Evolutionary conservation across 2,329 filamentous ascomycete species (phyloP), one percentile per base, ranked within the genome.

Genomic region (Cucurbitaria berberidis): DNA sequence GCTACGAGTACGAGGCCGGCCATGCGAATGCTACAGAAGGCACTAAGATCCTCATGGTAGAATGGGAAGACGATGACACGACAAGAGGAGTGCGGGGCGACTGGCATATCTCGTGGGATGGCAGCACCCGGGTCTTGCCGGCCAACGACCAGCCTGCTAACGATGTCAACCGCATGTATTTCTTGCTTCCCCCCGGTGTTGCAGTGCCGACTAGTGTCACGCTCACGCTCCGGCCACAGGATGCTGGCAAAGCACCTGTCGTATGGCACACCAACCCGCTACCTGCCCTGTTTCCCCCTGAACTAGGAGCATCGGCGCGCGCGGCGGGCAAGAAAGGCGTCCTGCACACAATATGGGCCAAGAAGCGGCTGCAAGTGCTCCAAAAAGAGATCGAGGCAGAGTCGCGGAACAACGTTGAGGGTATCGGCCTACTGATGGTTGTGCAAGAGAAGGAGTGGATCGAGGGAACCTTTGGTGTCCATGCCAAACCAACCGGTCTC

Each of bases 1-100:
- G 92, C 53, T 96, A 96, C 76, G 92, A 96, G 73, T 96, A 96
- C 70, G 89, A 93, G 75, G 81, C 85, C 0, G 88, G 87, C 30
- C 85, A 84, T 72, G 89, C 86, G 44, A 90, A 91, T 66, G 55
- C 55, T 46, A 62, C 61, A 36, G 89, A 93, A 60, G 91, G 91
- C 35, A 96, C 91, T 58, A 96, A 96, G 79, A 88, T 96, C 59
- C 79, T 96, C 64, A 95, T 96, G 91, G 88, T 96, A 34, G 91
- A 96, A 74, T 96, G 92, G 92, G 86, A 90, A 70, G 85, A 88
- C 46, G 82, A 84, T 60, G 78, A 82, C 53, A 74, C 77, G 36
- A 81, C 77, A 2, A 75, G 78, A 45, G 75, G 76, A 10, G 60
- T 80, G 15, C 69, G 67, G 0, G 83, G 81, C 2, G 82, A 82